Evolutionary conservation across 1,284 basidiomycete species (phyloP).

Genomic region (Fomitopsis pinicola): DNA sequence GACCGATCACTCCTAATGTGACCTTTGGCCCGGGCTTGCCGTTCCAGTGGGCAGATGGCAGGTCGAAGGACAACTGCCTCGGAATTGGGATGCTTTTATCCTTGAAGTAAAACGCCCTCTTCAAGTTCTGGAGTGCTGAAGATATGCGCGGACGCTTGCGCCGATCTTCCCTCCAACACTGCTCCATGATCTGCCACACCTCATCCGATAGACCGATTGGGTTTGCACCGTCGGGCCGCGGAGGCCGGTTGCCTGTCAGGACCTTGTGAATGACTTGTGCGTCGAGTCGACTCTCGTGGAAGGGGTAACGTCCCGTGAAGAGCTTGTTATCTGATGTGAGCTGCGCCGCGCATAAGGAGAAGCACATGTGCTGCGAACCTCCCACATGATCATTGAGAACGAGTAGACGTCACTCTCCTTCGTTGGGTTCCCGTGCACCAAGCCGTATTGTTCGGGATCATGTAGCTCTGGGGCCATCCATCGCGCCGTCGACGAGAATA

Average conservation of each 20-base stretch:
- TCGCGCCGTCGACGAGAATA: not conserved
- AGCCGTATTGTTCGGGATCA: constrained; percentile 1
- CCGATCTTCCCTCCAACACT: not conserved
- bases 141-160: not conserved
- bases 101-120: not conserved
- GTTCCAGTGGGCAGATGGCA: not conserved
- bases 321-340: not conserved
- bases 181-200: constrained; percentile 1
- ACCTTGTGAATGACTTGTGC: constrained; percentile 1
- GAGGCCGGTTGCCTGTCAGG: not conserved
- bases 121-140: not conserved
- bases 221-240: not conserved
- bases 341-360: not conserved
- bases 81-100: not conserved
- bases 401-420: constrained; percentile 2
- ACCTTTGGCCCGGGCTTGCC: not conserved
- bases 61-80: not conserved
- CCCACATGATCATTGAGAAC: constrained; percentile 6
- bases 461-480: constrained; percentile 1
- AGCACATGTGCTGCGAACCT: not conserved
- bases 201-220: not conserved
- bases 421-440: not conserved
- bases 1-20: not conserved
- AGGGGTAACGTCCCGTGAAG: not conserved
- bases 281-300: not conserved